These are phyloP conservation scores for Hymenoscyphus fraxineus DNA, from an alignment of 2,329 filamentous ascomycete species.

Conservation along the genomic window DNA sequence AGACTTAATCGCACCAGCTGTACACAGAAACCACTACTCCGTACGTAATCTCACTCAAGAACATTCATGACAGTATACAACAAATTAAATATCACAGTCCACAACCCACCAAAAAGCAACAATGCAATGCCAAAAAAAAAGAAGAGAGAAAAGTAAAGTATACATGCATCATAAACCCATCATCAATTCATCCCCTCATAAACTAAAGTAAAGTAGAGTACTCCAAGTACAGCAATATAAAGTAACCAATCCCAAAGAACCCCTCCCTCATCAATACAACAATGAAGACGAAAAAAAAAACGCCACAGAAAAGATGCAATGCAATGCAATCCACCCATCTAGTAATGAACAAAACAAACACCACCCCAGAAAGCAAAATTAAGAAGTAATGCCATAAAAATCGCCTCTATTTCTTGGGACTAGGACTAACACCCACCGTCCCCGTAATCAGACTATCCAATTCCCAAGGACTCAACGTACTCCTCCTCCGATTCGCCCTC, in stretches of 20 bases:
- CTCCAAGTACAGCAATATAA: too few species aligned
- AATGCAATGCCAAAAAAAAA: too few species aligned
- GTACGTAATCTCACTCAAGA: too few species aligned
- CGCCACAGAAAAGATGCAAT: neutral
- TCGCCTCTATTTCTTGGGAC: neutral
- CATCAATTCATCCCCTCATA: conserved; percentile 4
- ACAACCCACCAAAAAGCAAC: too few species aligned
- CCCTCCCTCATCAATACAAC: too few species aligned
- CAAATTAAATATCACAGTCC: too few species aligned
- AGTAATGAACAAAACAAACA: too few species aligned
- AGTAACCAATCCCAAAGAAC: conserved; percentile 2
- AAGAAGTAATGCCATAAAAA: neutral
- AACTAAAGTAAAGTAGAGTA: neutral
- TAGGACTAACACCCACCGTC: conserved; percentile 12
- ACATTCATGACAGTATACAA: too few species aligned
- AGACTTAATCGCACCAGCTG: too few species aligned
- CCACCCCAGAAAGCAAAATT: too few species aligned
- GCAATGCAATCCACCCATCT: neutral
- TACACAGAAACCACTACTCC: too few species aligned
- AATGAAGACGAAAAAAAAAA: neutral
- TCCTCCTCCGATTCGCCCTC: conserved; percentile 61
- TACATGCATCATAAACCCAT: neutral
- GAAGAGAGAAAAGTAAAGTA: too few species aligned
- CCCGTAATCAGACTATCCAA: conserved; percentile 60
- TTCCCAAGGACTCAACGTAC: conserved; percentile 73